phyloP scores from a whole-genome alignment of 805 yeast species.

The Myxozyma melibiosi region DNA sequence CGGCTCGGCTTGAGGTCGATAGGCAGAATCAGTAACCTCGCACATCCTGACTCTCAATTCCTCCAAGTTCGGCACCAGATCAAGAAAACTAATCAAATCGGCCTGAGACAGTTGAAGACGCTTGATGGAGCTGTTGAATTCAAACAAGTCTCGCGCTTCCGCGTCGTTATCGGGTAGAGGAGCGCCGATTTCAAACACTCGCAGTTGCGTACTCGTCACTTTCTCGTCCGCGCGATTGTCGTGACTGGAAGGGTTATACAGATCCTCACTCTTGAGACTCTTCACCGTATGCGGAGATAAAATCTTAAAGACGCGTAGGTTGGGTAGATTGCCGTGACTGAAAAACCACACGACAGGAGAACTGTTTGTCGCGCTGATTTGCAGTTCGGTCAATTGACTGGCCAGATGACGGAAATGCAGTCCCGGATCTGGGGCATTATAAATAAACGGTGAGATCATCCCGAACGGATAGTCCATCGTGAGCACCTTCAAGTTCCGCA shows the following conservation, averaged over 20 bases:
- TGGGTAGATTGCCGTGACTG: background rate
- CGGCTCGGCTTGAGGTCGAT: background rate
- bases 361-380: background rate
- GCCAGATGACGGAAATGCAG: background rate
- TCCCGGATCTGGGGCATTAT: background rate
- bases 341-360: background rate
- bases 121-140: background rate
- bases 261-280: background rate
- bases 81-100: background rate
- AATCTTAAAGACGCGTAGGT: background rate
- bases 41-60: background rate
- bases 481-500: background rate
- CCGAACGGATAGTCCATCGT: conserved; percentile 6
- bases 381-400: background rate
- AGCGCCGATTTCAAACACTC: conserved; percentile 1
- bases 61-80: background rate
- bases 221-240: background rate
- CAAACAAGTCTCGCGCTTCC: background rate
- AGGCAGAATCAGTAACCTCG: background rate
- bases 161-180: background rate
- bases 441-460: background rate
- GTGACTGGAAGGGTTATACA: background rate
- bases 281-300: conserved; percentile 6
- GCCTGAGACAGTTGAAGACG: background rate
- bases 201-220: background rate